phyloP scores from a whole-genome alignment of 768 basidiomycete species.

The Lactarius deliciosus region DNA sequence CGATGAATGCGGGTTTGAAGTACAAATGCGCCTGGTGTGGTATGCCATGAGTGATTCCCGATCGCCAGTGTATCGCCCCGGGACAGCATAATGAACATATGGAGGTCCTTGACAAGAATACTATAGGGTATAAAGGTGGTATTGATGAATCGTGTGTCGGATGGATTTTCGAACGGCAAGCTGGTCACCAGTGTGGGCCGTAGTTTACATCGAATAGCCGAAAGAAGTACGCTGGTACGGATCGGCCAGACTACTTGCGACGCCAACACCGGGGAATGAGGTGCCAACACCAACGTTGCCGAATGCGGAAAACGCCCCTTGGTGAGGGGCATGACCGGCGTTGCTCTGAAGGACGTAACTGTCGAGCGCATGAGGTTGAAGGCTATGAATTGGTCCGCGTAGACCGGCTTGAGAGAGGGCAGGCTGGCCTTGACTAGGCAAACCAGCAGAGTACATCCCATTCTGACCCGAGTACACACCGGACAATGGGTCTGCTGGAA shows the following conservation, averaged over 20 bases:
- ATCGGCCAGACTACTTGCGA: constrained; percentile 59
- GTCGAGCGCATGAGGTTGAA: constrained; percentile 75
- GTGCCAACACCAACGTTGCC: constrained; percentile 56
- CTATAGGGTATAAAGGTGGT: constrained; percentile 31
- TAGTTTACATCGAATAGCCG: constrained; percentile 75
- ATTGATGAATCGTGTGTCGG: constrained; percentile 19
- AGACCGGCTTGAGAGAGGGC: constrained; percentile 34
- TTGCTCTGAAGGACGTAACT: constrained; percentile 78
- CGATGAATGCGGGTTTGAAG: constrained; percentile 37
- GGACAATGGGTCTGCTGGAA: constrained; percentile 53
- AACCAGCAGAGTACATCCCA: constrained; percentile 58
- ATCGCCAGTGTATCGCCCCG: constrained; percentile 29
- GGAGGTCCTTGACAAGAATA: constrained; percentile 27
- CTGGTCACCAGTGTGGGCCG: constrained; percentile 13
- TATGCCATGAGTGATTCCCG: constrained; percentile 39
- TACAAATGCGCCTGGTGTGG: constrained; percentile 42
- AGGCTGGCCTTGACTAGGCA: constrained; percentile 59
- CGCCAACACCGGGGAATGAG: constrained; percentile 47
- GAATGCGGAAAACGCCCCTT: constrained; percentile 56
- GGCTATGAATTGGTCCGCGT: constrained; percentile 50
- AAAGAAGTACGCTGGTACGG: constrained; percentile 75
- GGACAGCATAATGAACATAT: constrained; percentile 33
- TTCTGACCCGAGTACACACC: constrained; percentile 68
- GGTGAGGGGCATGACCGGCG: constrained; percentile 60
- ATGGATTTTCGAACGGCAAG: constrained; percentile 19